These are phyloP conservation scores for Apiospora rasikravindrae DNA, from an alignment of 2,329 filamentous ascomycete species.

Conservation along the genomic window DNA sequence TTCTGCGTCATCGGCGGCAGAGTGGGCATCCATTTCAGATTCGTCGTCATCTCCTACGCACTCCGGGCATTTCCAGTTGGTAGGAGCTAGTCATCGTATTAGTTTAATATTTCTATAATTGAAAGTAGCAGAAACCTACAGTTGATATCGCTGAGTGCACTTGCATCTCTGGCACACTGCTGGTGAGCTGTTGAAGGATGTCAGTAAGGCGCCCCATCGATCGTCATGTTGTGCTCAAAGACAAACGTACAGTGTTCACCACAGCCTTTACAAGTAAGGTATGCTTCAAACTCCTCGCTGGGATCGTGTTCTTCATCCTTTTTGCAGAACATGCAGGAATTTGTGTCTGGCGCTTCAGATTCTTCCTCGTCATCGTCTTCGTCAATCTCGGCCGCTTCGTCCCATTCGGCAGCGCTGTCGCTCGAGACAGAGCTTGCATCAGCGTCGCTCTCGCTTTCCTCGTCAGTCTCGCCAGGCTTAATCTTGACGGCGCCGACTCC, in stretches of 20 bases:
- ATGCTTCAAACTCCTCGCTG: constrained; percentile 79
- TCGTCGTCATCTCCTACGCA: constrained; percentile 43
- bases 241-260: constrained; percentile 77
- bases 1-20: constrained; percentile 33
- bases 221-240: not conserved
- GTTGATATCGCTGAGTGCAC: constrained; percentile 64
- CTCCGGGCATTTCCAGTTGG: constrained; percentile 58
- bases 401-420: constrained; percentile 38
- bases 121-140: constrained; percentile 55
- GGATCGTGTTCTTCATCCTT: constrained; percentile 84
- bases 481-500: constrained; percentile 64
- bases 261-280: constrained; percentile 77
- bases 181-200: constrained; percentile 73
- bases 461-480: constrained; percentile 55
- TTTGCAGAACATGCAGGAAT: constrained; percentile 74
- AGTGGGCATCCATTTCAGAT: constrained; percentile 38
- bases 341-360: constrained; percentile 55
- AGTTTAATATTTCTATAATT: constrained; percentile 22
- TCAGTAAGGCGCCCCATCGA: not conserved
- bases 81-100: constrained; percentile 40
- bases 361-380: constrained; percentile 41
- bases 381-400: constrained; percentile 36
- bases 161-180: constrained; percentile 81
- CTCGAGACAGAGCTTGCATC: constrained; percentile 36
- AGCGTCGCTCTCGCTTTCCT: constrained; percentile 45